These are phyloP conservation scores for Thelonectria olida DNA, from an alignment of 2,329 filamentous ascomycete genomes.

Conservation along the genomic window DNA sequence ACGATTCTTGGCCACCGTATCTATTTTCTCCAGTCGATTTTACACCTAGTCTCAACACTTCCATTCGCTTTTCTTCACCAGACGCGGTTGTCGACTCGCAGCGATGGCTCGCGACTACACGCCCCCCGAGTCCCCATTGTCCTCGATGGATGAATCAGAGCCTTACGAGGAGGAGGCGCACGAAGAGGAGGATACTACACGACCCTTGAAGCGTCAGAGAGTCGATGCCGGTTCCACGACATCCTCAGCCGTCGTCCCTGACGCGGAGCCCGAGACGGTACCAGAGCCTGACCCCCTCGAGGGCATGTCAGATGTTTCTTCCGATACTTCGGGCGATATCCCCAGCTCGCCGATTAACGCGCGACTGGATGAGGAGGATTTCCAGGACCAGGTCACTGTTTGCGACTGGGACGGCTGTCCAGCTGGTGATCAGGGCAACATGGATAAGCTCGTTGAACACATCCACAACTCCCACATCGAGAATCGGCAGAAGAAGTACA, in stretches of 20 bases:
- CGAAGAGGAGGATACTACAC: conserved; percentile 53
- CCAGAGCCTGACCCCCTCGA: conserved; percentile 63
- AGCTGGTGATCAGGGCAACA: conserved; percentile 77
- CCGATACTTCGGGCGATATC: conserved; percentile 88
- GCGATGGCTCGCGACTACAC: conserved; percentile 50
- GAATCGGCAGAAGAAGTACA: conserved; percentile 92
- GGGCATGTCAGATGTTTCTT: conserved; percentile 78
- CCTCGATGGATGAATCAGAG: conserved; percentile 57
- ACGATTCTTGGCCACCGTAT: background rate
- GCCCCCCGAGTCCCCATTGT: conserved; percentile 57
- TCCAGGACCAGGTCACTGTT: conserved; percentile 79
- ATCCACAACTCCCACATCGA: conserved; percentile 96
- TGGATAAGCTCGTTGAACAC: conserved; percentile 83
- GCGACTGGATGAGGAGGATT: conserved; percentile 77
- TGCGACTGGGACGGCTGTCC: conserved; percentile 83
- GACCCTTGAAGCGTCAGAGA: conserved; percentile 59
- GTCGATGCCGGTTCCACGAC: conserved; percentile 55
- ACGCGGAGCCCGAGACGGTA: conserved; percentile 56
- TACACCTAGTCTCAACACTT: conserved; percentile 11
- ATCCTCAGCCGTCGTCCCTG: conserved; percentile 54
- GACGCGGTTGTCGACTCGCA: conserved; percentile 37
- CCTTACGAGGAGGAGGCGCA: conserved; percentile 57
- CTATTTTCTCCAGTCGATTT: background rate
- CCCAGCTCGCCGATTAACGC: conserved; percentile 75
- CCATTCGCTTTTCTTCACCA: conserved; percentile 13